Conservation (phyloP, 192 early-diverging fungal species). For the Coemansia asiatica region DNA sequence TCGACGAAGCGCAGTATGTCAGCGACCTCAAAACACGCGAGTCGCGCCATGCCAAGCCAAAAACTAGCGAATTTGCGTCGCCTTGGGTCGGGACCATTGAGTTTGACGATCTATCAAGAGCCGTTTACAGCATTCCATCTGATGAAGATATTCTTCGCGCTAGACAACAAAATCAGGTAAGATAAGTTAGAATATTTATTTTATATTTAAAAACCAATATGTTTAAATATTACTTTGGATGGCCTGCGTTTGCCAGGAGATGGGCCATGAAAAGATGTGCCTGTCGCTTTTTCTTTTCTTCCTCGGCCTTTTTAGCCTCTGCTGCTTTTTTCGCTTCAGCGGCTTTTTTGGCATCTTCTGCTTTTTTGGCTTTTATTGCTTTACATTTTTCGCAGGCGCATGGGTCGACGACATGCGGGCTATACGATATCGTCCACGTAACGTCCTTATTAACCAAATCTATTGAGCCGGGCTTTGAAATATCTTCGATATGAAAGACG, state of each 20-base stretch:
- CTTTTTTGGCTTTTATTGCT: slow-evolving; percentile 21
- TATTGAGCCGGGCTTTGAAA: slow-evolving; percentile 33
- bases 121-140: slow-evolving; percentile 42
- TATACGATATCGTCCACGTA: slow-evolving; percentile 31
- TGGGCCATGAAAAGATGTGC: background rate
- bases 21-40: slow-evolving; percentile 34
- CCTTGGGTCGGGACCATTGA: slow-evolving; percentile 53
- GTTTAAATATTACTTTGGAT: background rate
- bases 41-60: slow-evolving; percentile 5
- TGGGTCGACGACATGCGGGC: slow-evolving; percentile 25
- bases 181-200: background rate
- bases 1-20: slow-evolving; percentile 35
- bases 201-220: slow-evolving; percentile 5
- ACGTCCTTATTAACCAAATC: slow-evolving; percentile 27
- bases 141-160: slow-evolving; percentile 41
- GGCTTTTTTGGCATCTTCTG: slow-evolving; percentile 33
- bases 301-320: slow-evolving; percentile 30
- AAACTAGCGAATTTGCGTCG: slow-evolving; percentile 26
- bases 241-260: background rate
- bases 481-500: slow-evolving; percentile 34
- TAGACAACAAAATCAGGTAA: slow-evolving; percentile 6
- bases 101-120: slow-evolving; percentile 45
- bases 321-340: slow-evolving; percentile 20
- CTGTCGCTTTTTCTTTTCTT: slow-evolving; percentile 13
- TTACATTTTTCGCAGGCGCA: slow-evolving; percentile 38